Conservation (phyloP, 495 filamentous ascomycete species). For the Aspergillus sclerotiicarbonarius region DNA sequence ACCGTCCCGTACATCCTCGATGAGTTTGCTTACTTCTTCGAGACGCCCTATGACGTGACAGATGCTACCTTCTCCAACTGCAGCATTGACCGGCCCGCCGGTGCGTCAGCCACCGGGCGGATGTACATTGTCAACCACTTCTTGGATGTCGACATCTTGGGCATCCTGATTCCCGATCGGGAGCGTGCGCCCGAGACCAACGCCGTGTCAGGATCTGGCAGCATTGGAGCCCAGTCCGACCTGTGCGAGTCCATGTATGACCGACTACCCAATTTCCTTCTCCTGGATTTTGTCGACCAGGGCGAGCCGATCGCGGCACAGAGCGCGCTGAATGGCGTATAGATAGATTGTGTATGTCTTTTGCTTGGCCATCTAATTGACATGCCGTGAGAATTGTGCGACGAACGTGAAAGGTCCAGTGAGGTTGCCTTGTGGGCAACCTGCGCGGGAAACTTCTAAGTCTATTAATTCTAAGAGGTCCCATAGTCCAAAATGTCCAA, state of each 20-base stretch:
- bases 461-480: not conserved
- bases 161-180: conserved; percentile 57
- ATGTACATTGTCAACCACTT: conserved; percentile 57
- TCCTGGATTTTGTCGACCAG: conserved; percentile 67
- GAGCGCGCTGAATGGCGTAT: conserved; percentile 57
- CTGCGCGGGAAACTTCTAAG: not conserved
- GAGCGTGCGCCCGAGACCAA: conserved; percentile 56
- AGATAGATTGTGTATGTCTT: not conserved
- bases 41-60: conserved; percentile 64
- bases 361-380: not conserved
- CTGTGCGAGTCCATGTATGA: conserved; percentile 55
- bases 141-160: conserved; percentile 40
- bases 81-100: conserved; percentile 59
- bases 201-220: conserved; percentile 46
- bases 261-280: conserved; percentile 54
- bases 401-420: not conserved
- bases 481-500: not conserved
- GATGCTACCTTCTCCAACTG: conserved; percentile 51
- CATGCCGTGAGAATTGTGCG: not conserved
- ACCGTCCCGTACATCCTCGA: conserved; percentile 61
- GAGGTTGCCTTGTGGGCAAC: not conserved
- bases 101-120: conserved; percentile 43
- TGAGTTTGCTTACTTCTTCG: conserved; percentile 71
- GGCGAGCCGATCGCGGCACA: conserved; percentile 59
- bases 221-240: conserved; percentile 56